Percentiles rank a stretch among this genome's conserved stretches.
phyloP scores from a whole-genome alignment of 371 early-diverging fungal species.

The Mucor lusitanicus region DNA sequence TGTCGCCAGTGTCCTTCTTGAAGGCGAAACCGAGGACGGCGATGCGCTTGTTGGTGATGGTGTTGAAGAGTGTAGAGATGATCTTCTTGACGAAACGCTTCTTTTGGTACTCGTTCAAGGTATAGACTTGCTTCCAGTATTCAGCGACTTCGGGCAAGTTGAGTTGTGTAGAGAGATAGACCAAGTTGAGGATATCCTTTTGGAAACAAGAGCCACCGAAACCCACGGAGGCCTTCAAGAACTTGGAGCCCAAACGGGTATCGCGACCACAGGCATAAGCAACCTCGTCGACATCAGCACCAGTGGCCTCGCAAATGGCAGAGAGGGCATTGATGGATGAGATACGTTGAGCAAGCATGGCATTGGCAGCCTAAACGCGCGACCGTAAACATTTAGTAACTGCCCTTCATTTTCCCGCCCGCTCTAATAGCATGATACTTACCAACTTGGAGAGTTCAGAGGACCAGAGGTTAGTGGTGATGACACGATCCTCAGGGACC shows the following conservation, averaged over 20 bases:
- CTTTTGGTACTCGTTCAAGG: constrained; percentile 94
- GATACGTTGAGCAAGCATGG: constrained; percentile 95
- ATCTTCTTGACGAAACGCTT: constrained; percentile 79
- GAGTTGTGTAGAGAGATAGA: constrained; percentile 83
- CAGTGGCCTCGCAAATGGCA: constrained; percentile 95
- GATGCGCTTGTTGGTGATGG: constrained; percentile 83
- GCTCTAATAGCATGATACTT: constrained; percentile 18
- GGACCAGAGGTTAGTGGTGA: constrained; percentile 94
- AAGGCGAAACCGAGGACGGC: constrained; percentile 93
- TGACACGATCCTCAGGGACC: constrained; percentile 84
- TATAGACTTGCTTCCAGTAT: constrained; percentile 93
- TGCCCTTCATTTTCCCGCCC: background rate
- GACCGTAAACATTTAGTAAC: constrained; percentile 1
- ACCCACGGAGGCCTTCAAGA: constrained; percentile 90
- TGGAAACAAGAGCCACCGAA: constrained; percentile 97
- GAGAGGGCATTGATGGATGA: constrained; percentile 92
- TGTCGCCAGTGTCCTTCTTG: constrained; percentile 96
- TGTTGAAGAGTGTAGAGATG: constrained; percentile 77
- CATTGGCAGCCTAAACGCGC: constrained; percentile 81
- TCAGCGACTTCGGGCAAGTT: constrained; percentile 90
- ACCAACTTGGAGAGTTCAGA: constrained; percentile 92
- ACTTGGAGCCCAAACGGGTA: constrained; percentile 88
- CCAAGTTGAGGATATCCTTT: constrained; percentile 93
- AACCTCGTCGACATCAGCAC: constrained; percentile 94
- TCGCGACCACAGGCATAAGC: constrained; percentile 91